Conservation (phyloP, 306 rosid genomes). For the Hippophae tibetana region DNA sequence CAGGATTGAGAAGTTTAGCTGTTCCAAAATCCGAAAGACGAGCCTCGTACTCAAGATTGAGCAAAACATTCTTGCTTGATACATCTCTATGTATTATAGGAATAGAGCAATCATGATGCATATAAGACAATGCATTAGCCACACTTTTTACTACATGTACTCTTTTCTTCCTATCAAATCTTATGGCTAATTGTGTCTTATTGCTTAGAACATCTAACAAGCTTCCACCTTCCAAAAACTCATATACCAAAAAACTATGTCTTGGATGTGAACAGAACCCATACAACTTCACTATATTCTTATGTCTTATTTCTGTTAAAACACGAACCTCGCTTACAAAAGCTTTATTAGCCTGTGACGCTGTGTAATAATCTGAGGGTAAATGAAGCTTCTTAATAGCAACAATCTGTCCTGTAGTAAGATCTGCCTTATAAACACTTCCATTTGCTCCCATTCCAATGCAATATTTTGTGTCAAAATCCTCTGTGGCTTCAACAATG, state of each 20-base stretch:
- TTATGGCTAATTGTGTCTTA: constrained; percentile 5
- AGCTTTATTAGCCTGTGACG: background rate
- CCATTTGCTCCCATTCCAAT: constrained; percentile 16
- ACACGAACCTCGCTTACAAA: constrained; percentile 14
- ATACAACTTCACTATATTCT: constrained; percentile 10
- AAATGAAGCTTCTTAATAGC: constrained; percentile 14
- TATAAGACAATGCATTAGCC: constrained; percentile 13
- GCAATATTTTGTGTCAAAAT: constrained; percentile 4
- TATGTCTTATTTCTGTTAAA: constrained; percentile 6
- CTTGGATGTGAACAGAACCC: constrained; percentile 12
- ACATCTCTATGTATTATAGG: constrained; percentile 15
- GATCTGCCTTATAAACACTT: constrained; percentile 2
- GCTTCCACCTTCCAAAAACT: constrained; percentile 13
- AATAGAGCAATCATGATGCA: constrained; percentile 13
- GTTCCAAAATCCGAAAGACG: constrained; percentile 14
- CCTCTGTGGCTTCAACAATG: constrained; percentile 3
- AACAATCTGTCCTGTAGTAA: background rate
- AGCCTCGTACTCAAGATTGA: constrained; percentile 2
- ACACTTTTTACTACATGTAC: constrained; percentile 11
- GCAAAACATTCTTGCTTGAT: constrained; percentile 14
- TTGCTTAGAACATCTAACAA: background rate
- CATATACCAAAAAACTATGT: constrained; percentile 10
- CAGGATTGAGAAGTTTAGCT: constrained; percentile 7
- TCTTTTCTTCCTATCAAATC: constrained; percentile 15
- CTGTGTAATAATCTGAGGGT: too few species aligned